phyloP scores from a whole-genome alignment of 768 basidiomycete genomes.

The Trametes sanguinea region DNA sequence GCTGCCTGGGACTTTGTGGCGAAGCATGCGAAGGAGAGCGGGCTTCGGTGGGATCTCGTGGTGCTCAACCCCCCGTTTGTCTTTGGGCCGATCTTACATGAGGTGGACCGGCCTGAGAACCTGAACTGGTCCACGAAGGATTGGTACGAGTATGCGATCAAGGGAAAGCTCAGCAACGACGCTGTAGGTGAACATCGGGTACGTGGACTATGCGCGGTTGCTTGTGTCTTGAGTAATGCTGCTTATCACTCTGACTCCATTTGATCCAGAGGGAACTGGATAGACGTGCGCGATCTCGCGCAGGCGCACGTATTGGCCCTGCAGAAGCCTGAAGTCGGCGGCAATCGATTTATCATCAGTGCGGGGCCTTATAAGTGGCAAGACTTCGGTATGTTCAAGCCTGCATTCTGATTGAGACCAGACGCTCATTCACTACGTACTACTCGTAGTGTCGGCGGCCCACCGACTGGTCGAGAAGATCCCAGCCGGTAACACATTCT shows the following conservation, averaged over 20 bases:
- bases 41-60: slow-evolving; percentile 27
- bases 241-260: not conserved
- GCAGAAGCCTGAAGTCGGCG: slow-evolving; percentile 50
- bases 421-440: not conserved
- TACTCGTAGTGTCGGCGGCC: slow-evolving; percentile 13
- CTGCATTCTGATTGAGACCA: not conserved
- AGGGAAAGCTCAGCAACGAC: slow-evolving; percentile 10
- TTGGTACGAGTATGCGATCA: slow-evolving; percentile 38
- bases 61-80: slow-evolving; percentile 40
- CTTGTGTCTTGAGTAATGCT: too few relatives aligned
- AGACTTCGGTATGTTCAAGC: slow-evolving; percentile 18
- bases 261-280: not conserved
- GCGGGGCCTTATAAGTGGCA: slow-evolving; percentile 31
- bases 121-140: slow-evolving; percentile 34
- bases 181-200: slow-evolving; percentile 21
- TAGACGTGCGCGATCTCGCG: slow-evolving; percentile 59
- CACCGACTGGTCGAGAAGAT: slow-evolving; percentile 8
- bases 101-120: slow-evolving; percentile 32
- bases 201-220: not conserved
- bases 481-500: slow-evolving; percentile 6
- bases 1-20: slow-evolving; percentile 44
- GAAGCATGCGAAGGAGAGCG: not conserved
- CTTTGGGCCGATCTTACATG: slow-evolving; percentile 44
- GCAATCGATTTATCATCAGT: slow-evolving; percentile 56
- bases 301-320: slow-evolving; percentile 54